A percentile compares a stretch with the other conserved stretches of the same genome.
Evolutionary conservation across 768 basidiomycete genomes (phyloP).

Genomic region (Psilocybe subaeruginosa): DNA sequence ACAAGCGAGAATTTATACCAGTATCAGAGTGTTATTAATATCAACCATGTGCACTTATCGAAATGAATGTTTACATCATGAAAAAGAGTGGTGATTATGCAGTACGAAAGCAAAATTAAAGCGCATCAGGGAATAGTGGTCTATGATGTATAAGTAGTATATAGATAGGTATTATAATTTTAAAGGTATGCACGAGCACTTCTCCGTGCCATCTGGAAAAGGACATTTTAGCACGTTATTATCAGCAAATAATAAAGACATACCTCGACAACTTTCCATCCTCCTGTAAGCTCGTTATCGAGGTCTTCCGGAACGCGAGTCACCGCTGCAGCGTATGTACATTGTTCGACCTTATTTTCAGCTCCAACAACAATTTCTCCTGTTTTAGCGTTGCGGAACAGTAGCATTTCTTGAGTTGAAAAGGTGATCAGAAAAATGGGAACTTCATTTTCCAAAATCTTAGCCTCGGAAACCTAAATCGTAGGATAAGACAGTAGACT

Average conservation of each 20-base stretch:
- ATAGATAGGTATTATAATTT: constrained; percentile 26
- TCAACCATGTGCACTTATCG: not conserved
- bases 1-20: too few species aligned
- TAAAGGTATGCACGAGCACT: constrained; percentile 51
- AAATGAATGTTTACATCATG: not conserved
- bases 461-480: constrained; percentile 78
- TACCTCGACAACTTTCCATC: constrained; percentile 98
- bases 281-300: constrained; percentile 91
- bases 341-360: constrained; percentile 91
- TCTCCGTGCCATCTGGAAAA: constrained; percentile 42
- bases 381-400: constrained; percentile 90
- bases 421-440: constrained; percentile 94
- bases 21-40: too few species aligned
- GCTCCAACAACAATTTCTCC: constrained; percentile 87
- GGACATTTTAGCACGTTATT: constrained; percentile 4
- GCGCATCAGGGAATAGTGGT: not conserved
- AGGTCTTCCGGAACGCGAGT: constrained; percentile 89
- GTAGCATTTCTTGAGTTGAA: constrained; percentile 89
- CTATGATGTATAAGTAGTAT: constrained; percentile 20
- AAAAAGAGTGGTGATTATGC: constrained; percentile 30
- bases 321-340: constrained; percentile 89
- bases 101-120: constrained; percentile 17
- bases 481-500: not conserved
- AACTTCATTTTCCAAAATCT: constrained; percentile 86
- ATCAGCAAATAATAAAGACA: constrained; percentile 22